phyloP scores from a whole-genome alignment of 768 basidiomycete species.

The Suillus occidentalis region DNA sequence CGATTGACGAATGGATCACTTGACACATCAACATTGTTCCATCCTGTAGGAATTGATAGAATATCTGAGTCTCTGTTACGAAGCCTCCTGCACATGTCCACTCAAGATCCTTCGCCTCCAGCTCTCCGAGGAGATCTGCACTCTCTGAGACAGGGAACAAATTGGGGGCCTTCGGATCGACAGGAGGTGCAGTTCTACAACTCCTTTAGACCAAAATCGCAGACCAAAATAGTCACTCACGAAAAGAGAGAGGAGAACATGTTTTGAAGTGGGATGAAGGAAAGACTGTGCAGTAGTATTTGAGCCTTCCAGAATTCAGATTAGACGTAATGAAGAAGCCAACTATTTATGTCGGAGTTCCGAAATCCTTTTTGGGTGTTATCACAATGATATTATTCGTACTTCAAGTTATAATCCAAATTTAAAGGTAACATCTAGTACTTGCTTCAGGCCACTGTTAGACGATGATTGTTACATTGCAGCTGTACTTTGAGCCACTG shows the following conservation, averaged over 20 bases:
- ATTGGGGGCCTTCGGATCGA: conserved; percentile 70
- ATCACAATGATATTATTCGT: neutral
- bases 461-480: neutral
- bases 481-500: neutral
- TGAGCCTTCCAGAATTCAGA: neutral
- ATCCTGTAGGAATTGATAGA: conserved; percentile 81
- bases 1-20: conserved; percentile 85
- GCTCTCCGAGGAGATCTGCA: conserved; percentile 69
- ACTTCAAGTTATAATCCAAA: no score
- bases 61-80: conserved; percentile 86
- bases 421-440: no score
- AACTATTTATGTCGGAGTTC: neutral
- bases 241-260: conserved; percentile 83
- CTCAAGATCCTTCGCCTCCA: conserved; percentile 72
- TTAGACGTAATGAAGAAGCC: conserved; percentile 2
- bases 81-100: conserved; percentile 87
- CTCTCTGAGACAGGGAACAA: conserved; percentile 77
- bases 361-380: neutral
- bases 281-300: neutral
- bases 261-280: conserved; percentile 26
- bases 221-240: conserved; percentile 46
- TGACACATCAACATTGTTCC: conserved; percentile 80
- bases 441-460: neutral
- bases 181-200: conserved; percentile 52
- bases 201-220: conserved; percentile 14